Percentiles rank a stretch among this genome's conserved stretches.
Evolutionary conservation across 1,284 basidiomycete genomes (phyloP).

Genomic region (Lignosus rhinocerotis): DNA sequence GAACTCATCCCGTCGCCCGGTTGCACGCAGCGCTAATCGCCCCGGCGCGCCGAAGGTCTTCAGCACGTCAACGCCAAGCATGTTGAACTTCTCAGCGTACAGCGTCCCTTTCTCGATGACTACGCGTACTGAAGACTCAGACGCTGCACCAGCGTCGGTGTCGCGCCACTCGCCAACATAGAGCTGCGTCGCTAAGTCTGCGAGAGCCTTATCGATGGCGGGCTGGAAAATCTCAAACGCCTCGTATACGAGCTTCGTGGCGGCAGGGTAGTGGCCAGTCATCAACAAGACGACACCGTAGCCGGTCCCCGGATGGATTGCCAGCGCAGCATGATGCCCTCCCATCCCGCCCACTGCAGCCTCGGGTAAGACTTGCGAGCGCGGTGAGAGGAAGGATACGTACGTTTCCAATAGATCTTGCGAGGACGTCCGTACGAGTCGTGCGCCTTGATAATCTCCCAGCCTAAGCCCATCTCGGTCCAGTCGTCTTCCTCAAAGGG

Average conservation of each 20-base stretch:
- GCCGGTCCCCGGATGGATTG: constrained; percentile 45
- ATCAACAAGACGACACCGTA: constrained; percentile 49
- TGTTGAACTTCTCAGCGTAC: constrained; percentile 34
- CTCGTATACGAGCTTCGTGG: constrained; percentile 38
- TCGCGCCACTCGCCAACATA: constrained; percentile 41
- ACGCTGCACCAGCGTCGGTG: constrained; percentile 19
- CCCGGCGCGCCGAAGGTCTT: constrained; percentile 27
- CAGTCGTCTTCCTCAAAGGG: constrained; percentile 37
- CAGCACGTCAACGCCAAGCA: constrained; percentile 35
- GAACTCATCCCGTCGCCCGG: constrained; percentile 41
- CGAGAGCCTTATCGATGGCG: constrained; percentile 39
- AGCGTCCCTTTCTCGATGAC: constrained; percentile 36
- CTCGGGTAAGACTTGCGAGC: not conserved
- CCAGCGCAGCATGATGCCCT: constrained; percentile 46
- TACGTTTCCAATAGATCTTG: constrained; percentile 40
- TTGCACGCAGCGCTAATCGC: constrained; percentile 38
- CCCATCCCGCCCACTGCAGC: constrained; percentile 44
- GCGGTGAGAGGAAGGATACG: not conserved
- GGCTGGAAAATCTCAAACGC: constrained; percentile 42
- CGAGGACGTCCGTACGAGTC: constrained; percentile 38
- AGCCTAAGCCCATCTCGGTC: constrained; percentile 46
- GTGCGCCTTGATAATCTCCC: constrained; percentile 45
- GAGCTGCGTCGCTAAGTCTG: constrained; percentile 29
- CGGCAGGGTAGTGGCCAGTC: constrained; percentile 41
- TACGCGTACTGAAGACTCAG: constrained; percentile 29